Conservation (phyloP, 768 basidiomycete species). For the Naganishia vishniacii region DNA sequence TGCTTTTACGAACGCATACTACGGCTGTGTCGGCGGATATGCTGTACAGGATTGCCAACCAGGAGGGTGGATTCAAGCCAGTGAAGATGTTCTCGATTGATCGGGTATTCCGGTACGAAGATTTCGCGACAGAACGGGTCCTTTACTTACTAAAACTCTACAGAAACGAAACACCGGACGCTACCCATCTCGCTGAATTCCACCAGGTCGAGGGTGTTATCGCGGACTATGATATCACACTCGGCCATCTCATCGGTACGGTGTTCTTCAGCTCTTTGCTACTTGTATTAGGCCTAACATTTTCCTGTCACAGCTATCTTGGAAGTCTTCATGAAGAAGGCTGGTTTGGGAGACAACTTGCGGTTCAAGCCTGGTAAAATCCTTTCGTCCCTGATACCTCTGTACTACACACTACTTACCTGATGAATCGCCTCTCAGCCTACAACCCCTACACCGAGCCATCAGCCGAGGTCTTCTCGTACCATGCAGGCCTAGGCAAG, state of each 20-base stretch:
- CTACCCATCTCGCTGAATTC: constrained; percentile 97
- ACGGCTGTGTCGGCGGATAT: constrained; percentile 90
- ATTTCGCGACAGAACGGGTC: too few relatives aligned
- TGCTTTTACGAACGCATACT: constrained; percentile 92
- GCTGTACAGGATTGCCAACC: constrained; percentile 87
- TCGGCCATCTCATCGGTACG: constrained; percentile 91
- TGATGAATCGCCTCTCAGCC: constrained; percentile 55
- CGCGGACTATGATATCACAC: constrained; percentile 82
- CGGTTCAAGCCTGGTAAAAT: constrained; percentile 74
- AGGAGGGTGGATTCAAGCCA: constrained; percentile 70
- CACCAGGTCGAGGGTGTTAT: constrained; percentile 99
- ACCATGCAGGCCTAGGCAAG: constrained; percentile 84
- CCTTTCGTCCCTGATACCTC: too few relatives aligned
- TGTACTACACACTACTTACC: too few relatives aligned
- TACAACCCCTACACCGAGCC: constrained; percentile 94
- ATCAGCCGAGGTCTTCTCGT: constrained; percentile 89
- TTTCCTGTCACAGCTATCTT: constrained; percentile 70
- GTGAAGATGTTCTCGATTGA: constrained; percentile 96
- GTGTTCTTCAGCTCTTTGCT: constrained; percentile 30
- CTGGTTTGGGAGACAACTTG: constrained; percentile 79
- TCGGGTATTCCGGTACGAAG: constrained; percentile 73
- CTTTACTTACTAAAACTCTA: too few relatives aligned
- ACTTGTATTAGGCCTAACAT: background rate
- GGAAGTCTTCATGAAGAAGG: constrained; percentile 96
- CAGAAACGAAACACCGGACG: constrained; percentile 94